Percentiles rank a stretch among this genome's conserved stretches.
Evolutionary conservation across 106 monocot genomes (phyloP).

Genomic region (Dendrobium huoshanense): DNA sequence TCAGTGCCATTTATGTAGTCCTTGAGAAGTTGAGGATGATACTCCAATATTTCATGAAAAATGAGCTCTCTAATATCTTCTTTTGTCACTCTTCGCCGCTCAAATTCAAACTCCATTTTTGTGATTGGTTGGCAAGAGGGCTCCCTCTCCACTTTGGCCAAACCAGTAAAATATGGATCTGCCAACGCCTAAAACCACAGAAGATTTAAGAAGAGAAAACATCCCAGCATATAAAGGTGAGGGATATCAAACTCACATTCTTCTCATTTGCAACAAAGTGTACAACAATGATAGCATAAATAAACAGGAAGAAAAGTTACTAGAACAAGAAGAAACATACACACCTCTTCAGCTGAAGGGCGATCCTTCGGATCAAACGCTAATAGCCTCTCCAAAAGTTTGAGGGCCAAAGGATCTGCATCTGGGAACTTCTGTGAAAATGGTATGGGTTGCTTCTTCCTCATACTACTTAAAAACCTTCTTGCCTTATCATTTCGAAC

Average conservation of each 20-base stretch:
- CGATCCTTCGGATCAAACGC: constrained; percentile 89
- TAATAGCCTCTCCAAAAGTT: constrained; percentile 67
- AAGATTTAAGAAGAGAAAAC: background rate
- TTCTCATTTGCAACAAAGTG: background rate
- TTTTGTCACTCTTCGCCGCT: constrained; percentile 73
- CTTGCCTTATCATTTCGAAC: constrained; percentile 89
- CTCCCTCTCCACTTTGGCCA: constrained; percentile 80
- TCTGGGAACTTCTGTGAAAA: constrained; percentile 80
- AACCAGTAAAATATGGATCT: constrained; percentile 80
- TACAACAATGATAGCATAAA: background rate
- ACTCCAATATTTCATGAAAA: constrained; percentile 83
- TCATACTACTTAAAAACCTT: constrained; percentile 80
- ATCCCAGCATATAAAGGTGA: background rate
- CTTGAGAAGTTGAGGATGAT: constrained; percentile 85
- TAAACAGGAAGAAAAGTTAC: background rate
- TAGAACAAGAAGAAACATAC: background rate
- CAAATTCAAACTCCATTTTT: constrained; percentile 93
- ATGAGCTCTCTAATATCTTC: constrained; percentile 89
- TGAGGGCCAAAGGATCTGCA: constrained; percentile 80
- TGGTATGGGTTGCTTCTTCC: constrained; percentile 59
- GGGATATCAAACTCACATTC: background rate
- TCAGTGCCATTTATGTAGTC: constrained; percentile 74
- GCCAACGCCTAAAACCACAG: constrained; percentile 50
- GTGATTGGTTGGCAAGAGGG: constrained; percentile 74
- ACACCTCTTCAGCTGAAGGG: constrained; percentile 84